These are phyloP conservation scores for Ogataea trehalophila DNA, from an alignment of 805 yeast species.

Conservation along the genomic window DNA sequence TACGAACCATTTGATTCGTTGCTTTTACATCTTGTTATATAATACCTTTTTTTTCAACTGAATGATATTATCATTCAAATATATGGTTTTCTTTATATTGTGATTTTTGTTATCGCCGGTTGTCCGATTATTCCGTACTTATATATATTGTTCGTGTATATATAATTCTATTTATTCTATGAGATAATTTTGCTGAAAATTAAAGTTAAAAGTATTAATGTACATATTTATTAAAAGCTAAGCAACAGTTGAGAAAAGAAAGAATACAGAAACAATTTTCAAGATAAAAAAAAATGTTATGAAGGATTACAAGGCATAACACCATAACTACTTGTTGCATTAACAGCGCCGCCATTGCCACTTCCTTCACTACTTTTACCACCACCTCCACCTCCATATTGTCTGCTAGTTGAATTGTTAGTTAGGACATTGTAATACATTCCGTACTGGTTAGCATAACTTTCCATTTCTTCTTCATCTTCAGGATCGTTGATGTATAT, in stretches of 20 bases:
- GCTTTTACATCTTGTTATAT: background rate
- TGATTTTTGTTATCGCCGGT: no score
- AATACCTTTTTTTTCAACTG: no score
- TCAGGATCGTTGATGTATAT: background rate
- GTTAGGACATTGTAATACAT: constrained; percentile 29
- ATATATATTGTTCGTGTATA: no score
- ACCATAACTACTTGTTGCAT: constrained; percentile 14
- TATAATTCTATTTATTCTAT: no score
- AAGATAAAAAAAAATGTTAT: constrained; percentile 1
- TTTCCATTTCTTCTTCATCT: constrained; percentile 5
- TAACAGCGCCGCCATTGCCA: constrained; percentile 1
- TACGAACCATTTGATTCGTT: background rate
- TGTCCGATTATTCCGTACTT: no score
- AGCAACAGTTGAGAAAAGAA: background rate
- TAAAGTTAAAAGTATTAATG: background rate
- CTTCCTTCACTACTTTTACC: background rate
- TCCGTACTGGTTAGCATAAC: constrained; percentile 31
- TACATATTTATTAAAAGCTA: background rate
- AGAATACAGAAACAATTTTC: background rate
- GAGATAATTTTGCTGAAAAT: no score
- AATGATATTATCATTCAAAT: no score
- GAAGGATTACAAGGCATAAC: constrained; percentile 32
- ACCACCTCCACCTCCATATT: constrained; percentile 3
- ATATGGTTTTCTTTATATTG: no score
- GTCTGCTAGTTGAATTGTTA: constrained; percentile 11